Evolutionary conservation across 805 yeast species (phyloP).

Genomic region (Trichomonascus vanleenenianus): DNA sequence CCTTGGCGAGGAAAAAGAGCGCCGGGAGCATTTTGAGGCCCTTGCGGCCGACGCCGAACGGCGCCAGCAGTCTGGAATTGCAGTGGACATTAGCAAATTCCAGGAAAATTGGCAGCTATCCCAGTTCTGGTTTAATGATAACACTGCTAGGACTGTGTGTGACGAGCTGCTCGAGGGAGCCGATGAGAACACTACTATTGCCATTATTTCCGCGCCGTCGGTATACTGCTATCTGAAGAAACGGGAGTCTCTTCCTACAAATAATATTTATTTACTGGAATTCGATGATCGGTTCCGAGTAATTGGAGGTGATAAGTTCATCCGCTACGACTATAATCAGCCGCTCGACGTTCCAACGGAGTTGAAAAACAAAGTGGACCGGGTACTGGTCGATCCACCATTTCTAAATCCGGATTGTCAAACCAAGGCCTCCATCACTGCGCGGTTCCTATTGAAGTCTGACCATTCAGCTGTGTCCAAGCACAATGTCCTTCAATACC

Average conservation of each 20-base stretch:
- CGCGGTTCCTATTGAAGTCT: conserved; percentile 44
- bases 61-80: conserved; percentile 23
- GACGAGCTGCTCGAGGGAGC: conserved; percentile 72
- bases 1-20: conserved; percentile 50
- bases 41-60: conserved; percentile 53
- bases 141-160: conserved; percentile 62
- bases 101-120: conserved; percentile 92
- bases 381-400: conserved; percentile 82
- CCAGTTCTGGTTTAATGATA: conserved; percentile 79
- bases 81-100: conserved; percentile 58
- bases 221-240: conserved; percentile 76
- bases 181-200: conserved; percentile 59
- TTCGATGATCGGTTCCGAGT: conserved; percentile 69
- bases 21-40: conserved; percentile 47
- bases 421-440: conserved; percentile 54
- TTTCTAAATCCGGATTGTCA: conserved; percentile 80
- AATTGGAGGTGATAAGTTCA: conserved; percentile 65
- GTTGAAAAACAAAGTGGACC: conserved; percentile 55
- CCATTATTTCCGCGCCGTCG: conserved; percentile 83
- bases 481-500: conserved; percentile 3
- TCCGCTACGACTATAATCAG: conserved; percentile 63
- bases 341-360: conserved; percentile 56
- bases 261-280: conserved; percentile 69
- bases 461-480: conserved; percentile 36
- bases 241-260: conserved; percentile 43